Evolutionary conservation across 805 yeast species (phyloP), one percentile per base, ranked within the genome.

Genomic region (Lachancea sp.): DNA sequence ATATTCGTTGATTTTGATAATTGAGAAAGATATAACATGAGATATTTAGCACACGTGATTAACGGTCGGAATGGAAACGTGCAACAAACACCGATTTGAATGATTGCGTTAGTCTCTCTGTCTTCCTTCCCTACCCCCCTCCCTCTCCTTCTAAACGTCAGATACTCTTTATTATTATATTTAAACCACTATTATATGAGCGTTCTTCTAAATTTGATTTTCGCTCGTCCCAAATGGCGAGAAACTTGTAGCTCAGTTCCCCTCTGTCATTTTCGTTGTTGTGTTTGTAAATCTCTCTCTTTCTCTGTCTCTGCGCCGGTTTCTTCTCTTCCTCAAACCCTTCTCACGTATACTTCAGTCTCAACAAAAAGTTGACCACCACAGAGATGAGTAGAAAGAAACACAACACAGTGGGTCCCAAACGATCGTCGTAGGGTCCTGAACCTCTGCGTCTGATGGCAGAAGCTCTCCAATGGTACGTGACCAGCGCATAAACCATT

Each of bases 401-500:
- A 70, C 99, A 93, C 58, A 93, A 77, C 85, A 91, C 82, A 13
- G 99, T 95, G 38, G 99, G 99, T 37, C 99, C 99, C 55, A 93
- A 83, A 63, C 99, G 80, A 68, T 93, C 99, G 62, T 93, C 99
- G 64, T 93, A 93, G n/a, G 99, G 99, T 39, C 99, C 99, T 12
- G 95, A 81, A 35, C 99, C 99, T 68, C 98, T 82, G 69, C 91
- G 78, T 68, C 99, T 82, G 56, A 93, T 93, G 48, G 99, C 99
- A 63, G 90, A 88, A 1, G 99, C 99, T 73, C 99, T 86, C 99
- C 99, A 95, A 68, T 93, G 99, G 67, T 93, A 93, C 11, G 98
- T 93, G 39, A 88, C 77, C 50, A 93, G 75, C 1, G 99, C 99
- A 60, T 93, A 93, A 2, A 83, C 76, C 99, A 93, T 93, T 19